Conservation (phyloP, 1,139 yeast species). For the Pichia sp. region DNA sequence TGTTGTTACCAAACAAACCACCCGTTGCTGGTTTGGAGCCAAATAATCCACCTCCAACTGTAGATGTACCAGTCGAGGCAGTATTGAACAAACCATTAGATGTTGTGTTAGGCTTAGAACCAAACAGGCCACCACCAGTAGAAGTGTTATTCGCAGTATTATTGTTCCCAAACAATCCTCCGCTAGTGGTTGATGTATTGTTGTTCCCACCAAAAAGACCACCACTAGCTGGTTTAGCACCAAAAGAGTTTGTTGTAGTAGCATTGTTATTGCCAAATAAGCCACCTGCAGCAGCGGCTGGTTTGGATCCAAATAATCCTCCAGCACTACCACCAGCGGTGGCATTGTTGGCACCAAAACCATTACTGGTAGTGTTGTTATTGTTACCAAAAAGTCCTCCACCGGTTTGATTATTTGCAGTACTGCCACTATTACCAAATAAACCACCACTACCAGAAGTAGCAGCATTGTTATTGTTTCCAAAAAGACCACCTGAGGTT, state of each 20-base stretch:
- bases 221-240: slow-evolving; percentile 15
- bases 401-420: slow-evolving; percentile 12
- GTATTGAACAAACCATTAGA: too few relatives aligned
- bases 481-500: slow-evolving; percentile 21
- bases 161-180: slow-evolving; percentile 32
- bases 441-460: slow-evolving; percentile 20
- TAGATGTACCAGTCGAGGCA: background rate
- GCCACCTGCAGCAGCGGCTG: slow-evolving; percentile 11
- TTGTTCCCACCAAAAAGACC: slow-evolving; percentile 27
- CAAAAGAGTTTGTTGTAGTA: slow-evolving; percentile 12
- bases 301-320: slow-evolving; percentile 8
- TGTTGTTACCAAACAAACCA: slow-evolving; percentile 27
- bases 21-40: slow-evolving; percentile 17
- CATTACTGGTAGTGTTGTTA: slow-evolving; percentile 10
- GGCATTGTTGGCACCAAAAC: slow-evolving; percentile 13
- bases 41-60: slow-evolving; percentile 11
- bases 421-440: slow-evolving; percentile 27
- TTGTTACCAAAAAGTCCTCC: slow-evolving; percentile 28
- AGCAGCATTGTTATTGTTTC: slow-evolving; percentile 21
- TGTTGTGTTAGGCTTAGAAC: too few relatives aligned
- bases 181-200: slow-evolving; percentile 19
- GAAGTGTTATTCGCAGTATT: slow-evolving; percentile 13
- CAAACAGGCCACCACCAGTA: slow-evolving; percentile 19
- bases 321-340: slow-evolving; percentile 15
- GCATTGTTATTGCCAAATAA: slow-evolving; percentile 14